These are phyloP conservation scores for Teratosphaeria viscida DNA, from an alignment of 2,329 filamentous ascomycete species.

Conservation along the genomic window DNA sequence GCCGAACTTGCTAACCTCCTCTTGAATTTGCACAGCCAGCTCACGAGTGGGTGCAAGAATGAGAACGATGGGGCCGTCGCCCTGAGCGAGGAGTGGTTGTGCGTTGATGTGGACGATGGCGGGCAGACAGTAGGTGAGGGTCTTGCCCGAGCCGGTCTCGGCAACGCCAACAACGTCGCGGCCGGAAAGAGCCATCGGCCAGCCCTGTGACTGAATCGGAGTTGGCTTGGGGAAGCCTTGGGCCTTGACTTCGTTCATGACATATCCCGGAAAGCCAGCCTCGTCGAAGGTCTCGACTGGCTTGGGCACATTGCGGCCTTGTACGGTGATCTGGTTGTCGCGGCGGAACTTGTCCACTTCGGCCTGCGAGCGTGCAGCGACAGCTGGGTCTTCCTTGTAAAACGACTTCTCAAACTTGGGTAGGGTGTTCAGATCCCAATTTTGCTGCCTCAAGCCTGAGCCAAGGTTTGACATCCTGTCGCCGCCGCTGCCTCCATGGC, in stretches of 20 bases:
- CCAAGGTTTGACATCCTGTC: constrained; percentile 93
- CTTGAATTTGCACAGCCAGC: constrained; percentile 94
- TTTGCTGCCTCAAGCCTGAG: constrained; percentile 73
- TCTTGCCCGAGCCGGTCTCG: constrained; percentile 98
- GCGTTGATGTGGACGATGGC: constrained; percentile 99
- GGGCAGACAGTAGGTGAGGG: constrained; percentile 92
- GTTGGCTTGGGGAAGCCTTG: constrained; percentile 92
- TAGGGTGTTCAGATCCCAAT: constrained; percentile 69
- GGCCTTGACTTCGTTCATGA: constrained; percentile 97
- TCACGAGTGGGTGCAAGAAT: constrained; percentile 95
- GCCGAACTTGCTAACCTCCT: constrained; percentile 97
- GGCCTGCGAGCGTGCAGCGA: constrained; percentile 59
- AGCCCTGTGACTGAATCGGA: constrained; percentile 94
- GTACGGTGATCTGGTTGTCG: constrained; percentile 72
- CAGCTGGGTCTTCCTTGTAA: constrained; percentile 88
- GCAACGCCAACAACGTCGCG: constrained; percentile 98
- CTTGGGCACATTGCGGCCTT: constrained; percentile 73
- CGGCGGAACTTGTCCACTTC: constrained; percentile 85
- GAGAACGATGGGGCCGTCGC: constrained; percentile 92
- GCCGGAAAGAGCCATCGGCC: constrained; percentile 97
- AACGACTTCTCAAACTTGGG: constrained; percentile 99
- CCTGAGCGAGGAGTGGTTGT: constrained; percentile 86
- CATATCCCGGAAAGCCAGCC: constrained; percentile 91
- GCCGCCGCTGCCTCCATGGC: constrained; percentile 57
- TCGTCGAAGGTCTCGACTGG: constrained; percentile 97